A percentile compares a stretch with the other conserved stretches of the same genome.
These are phyloP conservation scores for Cladophialophora exuberans DNA, from an alignment of 2,329 filamentous ascomycete species.

Conservation along the genomic window DNA sequence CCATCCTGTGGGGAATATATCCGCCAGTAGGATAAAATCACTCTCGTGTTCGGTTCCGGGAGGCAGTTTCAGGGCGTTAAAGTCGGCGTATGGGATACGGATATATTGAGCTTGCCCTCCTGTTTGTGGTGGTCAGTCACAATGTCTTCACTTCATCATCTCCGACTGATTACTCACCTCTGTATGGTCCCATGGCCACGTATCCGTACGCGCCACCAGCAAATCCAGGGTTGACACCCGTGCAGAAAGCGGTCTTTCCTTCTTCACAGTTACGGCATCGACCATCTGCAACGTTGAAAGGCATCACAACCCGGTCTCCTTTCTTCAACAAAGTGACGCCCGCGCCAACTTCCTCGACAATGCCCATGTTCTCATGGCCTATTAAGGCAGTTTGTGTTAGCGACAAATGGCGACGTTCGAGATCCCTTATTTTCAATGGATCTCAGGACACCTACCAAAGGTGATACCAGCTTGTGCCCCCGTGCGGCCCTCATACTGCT, in stretches of 20 bases:
- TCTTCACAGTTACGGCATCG: constrained; percentile 68
- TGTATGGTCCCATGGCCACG: constrained; percentile 61
- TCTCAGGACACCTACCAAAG: constrained; percentile 53
- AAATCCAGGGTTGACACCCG: constrained; percentile 64
- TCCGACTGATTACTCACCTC: constrained; percentile 20
- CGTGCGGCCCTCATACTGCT: constrained; percentile 69
- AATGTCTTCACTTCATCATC: neutral
- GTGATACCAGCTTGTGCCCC: constrained; percentile 65
- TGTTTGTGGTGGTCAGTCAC: constrained; percentile 43
- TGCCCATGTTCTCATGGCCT: constrained; percentile 65
- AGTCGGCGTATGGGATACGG: constrained; percentile 68
- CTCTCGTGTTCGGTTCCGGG: constrained; percentile 63
- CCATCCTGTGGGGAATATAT: constrained; percentile 48
- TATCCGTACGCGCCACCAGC: constrained; percentile 65
- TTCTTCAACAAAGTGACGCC: constrained; percentile 65
- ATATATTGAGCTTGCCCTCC: constrained; percentile 67
- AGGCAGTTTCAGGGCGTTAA: constrained; percentile 66
- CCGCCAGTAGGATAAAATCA: constrained; percentile 59
- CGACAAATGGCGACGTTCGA: neutral
- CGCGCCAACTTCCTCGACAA: constrained; percentile 57
- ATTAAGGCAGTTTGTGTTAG: constrained; percentile 1
- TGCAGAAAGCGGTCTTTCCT: constrained; percentile 67
- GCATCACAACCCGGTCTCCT: constrained; percentile 66
- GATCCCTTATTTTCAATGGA: no score
- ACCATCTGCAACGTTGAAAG: constrained; percentile 68